Evolutionary conservation across 371 early-diverging fungal genomes (phyloP), one percentile per base, ranked within the genome.

Genomic region (Rhizopus sp.): DNA sequence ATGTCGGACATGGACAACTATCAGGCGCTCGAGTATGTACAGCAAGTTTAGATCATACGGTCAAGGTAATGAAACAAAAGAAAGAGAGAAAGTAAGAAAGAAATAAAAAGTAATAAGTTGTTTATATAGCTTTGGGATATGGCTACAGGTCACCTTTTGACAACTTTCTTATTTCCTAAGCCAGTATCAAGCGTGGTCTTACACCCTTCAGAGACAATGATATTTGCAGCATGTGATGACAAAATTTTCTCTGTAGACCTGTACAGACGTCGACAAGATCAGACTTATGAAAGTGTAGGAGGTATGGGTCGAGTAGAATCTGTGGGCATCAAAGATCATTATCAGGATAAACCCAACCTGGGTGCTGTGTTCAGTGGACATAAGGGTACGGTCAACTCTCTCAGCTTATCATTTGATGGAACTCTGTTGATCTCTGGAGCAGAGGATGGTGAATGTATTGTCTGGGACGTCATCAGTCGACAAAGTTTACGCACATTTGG

Each of bases 381-480:
- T 55, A 78, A 59, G 81, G 69, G 68, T 44, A 59, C 70, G 0
- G 81, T 92, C 33, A 74, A 81, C 10, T 71, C 81, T 32, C 45
- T 94, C 23, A 59, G 80, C 2, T 67, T 90, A 9, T 90, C 90
- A 9, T 85, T 89, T 57, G 94, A 94, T 63, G 92, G 84, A 2
- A 81, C 88, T 4, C 68, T 92, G 3, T 63, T 95, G 29, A 82
- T 93, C 29, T 91, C 93, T 13, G 90, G 87, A 4, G 85, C 91
- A 31, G 80, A 84, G 29, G 93, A 91, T 66, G 91, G 90, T 8
- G 78, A 80, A 5, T 78, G 89, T 35, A 87, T 88, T 53, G 89
- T 94, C 0, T 96, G 97, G 97, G 95, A 95, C 70, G 86, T 90
- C 0, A 63, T 77, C 6, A 90, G 91, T 69, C 81, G 90, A 53